Evolutionary conservation across 1,139 yeast species (phyloP).

Genomic region (Magnusiomyces tetraspermus): DNA sequence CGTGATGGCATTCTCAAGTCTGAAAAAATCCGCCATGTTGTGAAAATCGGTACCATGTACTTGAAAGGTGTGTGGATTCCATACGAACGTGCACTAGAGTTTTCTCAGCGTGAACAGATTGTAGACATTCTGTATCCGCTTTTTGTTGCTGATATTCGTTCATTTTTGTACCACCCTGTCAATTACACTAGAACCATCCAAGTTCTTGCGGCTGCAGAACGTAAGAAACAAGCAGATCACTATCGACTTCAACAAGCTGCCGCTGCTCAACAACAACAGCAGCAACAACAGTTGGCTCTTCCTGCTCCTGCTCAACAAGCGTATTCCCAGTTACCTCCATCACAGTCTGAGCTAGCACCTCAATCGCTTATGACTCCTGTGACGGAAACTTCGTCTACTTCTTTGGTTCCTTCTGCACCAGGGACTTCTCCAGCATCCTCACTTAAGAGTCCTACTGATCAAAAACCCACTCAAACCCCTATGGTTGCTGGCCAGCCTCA

Average conservation of each 20-base stretch:
- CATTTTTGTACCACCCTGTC: conserved; percentile 40
- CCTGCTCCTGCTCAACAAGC: conserved; percentile 22
- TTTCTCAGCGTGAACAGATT: conserved; percentile 85
- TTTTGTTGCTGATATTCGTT: conserved; percentile 59
- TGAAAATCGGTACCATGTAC: conserved; percentile 94
- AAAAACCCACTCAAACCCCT: conserved; percentile 17
- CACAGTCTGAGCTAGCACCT: conserved; percentile 43
- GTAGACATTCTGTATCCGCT: conserved; percentile 79
- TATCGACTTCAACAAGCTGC: conserved; percentile 14
- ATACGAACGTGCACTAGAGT: conserved; percentile 80
- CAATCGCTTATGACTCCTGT: conserved; percentile 95
- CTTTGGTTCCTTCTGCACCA: conserved; percentile 30
- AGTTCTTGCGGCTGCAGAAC: conserved; percentile 31
- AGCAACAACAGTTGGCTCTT: conserved; percentile 41
- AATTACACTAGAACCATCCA: conserved; percentile 32
- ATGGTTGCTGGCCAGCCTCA: conserved; percentile 9
- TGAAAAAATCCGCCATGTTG: conserved; percentile 84
- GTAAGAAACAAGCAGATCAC: conserved; percentile 25
- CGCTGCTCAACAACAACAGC: conserved; percentile 16
- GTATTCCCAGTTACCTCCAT: conserved; percentile 10
- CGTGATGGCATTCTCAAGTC: conserved; percentile 88
- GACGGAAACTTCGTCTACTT: conserved; percentile 82
- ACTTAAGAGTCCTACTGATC: conserved; percentile 25
- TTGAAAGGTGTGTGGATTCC: conserved; percentile 98
- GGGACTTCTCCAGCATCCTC: conserved; percentile 53